These are phyloP conservation scores for Hypoxylon sp. DNA, from an alignment of 2,329 filamentous ascomycete genomes.

Conservation along the genomic window DNA sequence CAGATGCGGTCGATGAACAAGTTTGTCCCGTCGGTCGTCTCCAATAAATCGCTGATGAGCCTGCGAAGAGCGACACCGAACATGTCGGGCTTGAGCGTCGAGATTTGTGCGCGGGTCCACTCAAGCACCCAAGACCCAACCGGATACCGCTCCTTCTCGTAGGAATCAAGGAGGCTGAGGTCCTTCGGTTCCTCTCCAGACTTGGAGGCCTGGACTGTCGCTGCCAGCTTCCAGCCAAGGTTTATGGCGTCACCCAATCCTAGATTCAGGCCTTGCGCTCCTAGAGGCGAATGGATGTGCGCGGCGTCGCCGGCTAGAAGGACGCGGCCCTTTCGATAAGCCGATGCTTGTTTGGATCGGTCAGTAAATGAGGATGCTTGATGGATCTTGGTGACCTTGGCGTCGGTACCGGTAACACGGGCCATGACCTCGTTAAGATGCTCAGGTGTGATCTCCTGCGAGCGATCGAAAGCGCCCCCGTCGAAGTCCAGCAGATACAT, in stretches of 20 bases:
- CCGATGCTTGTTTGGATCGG: conserved; percentile 45
- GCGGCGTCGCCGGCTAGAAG: conserved; percentile 70
- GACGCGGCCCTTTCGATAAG: conserved; percentile 60
- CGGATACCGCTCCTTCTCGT: conserved; percentile 62
- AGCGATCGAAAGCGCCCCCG: conserved; percentile 43
- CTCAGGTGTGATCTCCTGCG: conserved; percentile 38
- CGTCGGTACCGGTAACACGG: conserved; percentile 41
- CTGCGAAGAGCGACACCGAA: conserved; percentile 48
- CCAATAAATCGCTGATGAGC: conserved; percentile 50
- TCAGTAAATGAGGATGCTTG: conserved; percentile 51
- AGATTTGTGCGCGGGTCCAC: conserved; percentile 58
- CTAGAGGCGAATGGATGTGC: conserved; percentile 67
- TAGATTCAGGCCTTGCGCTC: conserved; percentile 71
- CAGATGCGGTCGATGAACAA: conserved; percentile 54
- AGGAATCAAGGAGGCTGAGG: conserved; percentile 60
- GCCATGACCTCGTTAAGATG: conserved; percentile 43
- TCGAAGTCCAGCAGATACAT: conserved; percentile 45
- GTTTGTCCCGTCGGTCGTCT: conserved; percentile 52
- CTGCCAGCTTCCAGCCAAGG: conserved; percentile 68
- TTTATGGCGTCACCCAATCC: conserved; percentile 69
- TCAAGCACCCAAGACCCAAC: conserved; percentile 58
- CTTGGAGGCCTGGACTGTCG: conserved; percentile 35
- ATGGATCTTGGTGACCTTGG: conserved; percentile 45
- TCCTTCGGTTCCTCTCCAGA: not conserved
- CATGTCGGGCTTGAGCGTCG: conserved; percentile 51